These are phyloP conservation scores for Geranium incanum DNA, from an alignment of 441 rosid species.

Conservation along the genomic window DNA sequence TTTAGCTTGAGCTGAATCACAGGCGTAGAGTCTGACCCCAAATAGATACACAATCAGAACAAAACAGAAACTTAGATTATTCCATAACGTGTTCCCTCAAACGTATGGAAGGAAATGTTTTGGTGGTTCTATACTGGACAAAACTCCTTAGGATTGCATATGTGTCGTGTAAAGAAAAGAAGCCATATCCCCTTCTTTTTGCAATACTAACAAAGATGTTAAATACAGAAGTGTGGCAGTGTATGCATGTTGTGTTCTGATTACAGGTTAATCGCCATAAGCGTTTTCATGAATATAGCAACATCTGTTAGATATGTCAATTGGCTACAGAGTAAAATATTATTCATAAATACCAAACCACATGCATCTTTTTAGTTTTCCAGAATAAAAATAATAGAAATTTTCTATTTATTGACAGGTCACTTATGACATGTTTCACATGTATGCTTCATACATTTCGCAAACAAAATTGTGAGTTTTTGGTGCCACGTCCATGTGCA, in stretches of 20 bases:
- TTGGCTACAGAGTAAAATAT: too few relatives aligned
- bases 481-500: neutral
- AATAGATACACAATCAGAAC: neutral
- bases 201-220: neutral
- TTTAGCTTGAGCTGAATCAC: neutral
- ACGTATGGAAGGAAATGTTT: neutral
- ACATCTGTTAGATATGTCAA: neutral
- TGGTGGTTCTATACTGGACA: neutral
- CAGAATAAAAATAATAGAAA: neutral
- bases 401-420: slow-evolving; percentile 3
- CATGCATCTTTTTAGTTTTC: neutral
- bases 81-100: too few relatives aligned
- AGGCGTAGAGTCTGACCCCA: neutral
- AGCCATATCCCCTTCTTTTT: neutral
- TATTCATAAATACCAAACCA: neutral
- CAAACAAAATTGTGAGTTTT: neutral
- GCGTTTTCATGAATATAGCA: neutral
- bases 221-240: too few relatives aligned
- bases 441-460: neutral
- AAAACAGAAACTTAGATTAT: neutral
- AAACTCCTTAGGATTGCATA: neutral
- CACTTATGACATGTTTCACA: neutral
- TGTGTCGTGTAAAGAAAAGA: neutral
- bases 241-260: neutral
- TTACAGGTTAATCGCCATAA: neutral